Evolutionary conservation across 768 basidiomycete species (phyloP).

Genomic region (Boletus tomentosulus): DNA sequence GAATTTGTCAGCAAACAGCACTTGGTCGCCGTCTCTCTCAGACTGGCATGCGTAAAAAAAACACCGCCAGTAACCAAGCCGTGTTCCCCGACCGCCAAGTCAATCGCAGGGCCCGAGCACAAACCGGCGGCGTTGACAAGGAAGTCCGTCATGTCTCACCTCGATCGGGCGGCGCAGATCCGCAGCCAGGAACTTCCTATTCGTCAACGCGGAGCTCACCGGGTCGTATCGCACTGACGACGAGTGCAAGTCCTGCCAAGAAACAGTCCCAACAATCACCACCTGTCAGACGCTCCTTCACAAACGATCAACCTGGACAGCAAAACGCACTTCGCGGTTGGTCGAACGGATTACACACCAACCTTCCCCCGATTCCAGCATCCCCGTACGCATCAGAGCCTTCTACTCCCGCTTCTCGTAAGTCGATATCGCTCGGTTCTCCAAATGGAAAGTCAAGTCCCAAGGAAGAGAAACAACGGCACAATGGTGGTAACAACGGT

Average conservation of each 20-base stretch:
- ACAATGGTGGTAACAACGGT: slow-evolving; percentile 24
- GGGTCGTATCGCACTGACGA: slow-evolving; percentile 25
- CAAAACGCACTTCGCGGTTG: slow-evolving; percentile 29
- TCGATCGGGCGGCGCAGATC: slow-evolving; percentile 25
- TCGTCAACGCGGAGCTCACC: slow-evolving; percentile 34
- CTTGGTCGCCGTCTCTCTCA: slow-evolving; percentile 67
- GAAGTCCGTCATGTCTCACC: slow-evolving; percentile 30
- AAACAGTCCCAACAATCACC: slow-evolving; percentile 22
- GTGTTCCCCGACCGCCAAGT: slow-evolving; percentile 27
- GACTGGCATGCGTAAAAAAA: slow-evolving; percentile 35
- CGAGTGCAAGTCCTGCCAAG: slow-evolving; percentile 25
- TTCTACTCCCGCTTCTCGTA: slow-evolving; percentile 53
- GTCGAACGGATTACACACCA: slow-evolving; percentile 28
- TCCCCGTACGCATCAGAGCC: slow-evolving; percentile 65
- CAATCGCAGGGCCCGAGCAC: slow-evolving; percentile 37
- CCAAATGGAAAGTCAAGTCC: slow-evolving; percentile 31
- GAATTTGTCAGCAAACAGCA: slow-evolving; percentile 55
- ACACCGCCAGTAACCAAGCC: slow-evolving; percentile 8
- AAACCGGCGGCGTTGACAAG: slow-evolving; percentile 31
- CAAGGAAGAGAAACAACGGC: slow-evolving; percentile 33
- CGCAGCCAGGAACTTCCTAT: slow-evolving; percentile 27
- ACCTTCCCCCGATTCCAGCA: slow-evolving; percentile 62
- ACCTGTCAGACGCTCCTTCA: slow-evolving; percentile 29
- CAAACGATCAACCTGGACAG: slow-evolving; percentile 28
- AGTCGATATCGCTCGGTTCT: slow-evolving; percentile 35